A percentile compares a stretch with the other conserved stretches of the same genome.
Conservation (phyloP, 1,284 basidiomycete genomes). For the Fomes fomentarius region DNA sequence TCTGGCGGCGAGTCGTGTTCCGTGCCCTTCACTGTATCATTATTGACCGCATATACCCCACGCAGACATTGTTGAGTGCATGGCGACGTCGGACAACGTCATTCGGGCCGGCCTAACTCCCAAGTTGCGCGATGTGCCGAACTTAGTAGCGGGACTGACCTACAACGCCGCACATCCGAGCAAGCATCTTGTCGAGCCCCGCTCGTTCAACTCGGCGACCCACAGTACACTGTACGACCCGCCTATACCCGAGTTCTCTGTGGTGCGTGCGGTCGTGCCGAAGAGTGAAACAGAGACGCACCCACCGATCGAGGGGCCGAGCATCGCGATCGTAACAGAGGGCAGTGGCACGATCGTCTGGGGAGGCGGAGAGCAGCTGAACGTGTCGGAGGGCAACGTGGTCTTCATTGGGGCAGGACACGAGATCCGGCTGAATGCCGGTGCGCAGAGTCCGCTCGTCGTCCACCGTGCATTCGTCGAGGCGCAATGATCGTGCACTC, state of each 20-base stretch:
- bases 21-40: neutral
- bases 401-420: conserved; percentile 84
- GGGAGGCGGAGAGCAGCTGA: conserved; percentile 43
- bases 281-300: conserved; percentile 57
- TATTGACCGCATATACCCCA: neutral
- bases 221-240: conserved; percentile 83
- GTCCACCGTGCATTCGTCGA: conserved; percentile 35
- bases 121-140: conserved; percentile 92
- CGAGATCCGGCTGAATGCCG: conserved; percentile 50
- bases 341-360: conserved; percentile 65
- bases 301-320: conserved; percentile 77
- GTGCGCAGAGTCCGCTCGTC: conserved; percentile 43
- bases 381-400: conserved; percentile 73
- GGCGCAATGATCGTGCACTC: conserved; percentile 16
- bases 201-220: conserved; percentile 44
- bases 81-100: conserved; percentile 99
- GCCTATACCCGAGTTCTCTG: conserved; percentile 93
- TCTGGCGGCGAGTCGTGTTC: conserved; percentile 67
- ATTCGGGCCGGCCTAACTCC: conserved; percentile 98
- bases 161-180: conserved; percentile 75
- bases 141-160: conserved; percentile 87
- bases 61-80: conserved; percentile 94
- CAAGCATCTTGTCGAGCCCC: conserved; percentile 72
- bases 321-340: conserved; percentile 78
- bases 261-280: conserved; percentile 66